A percentile compares a stretch with the other conserved stretches of the same genome.
phyloP scores from a whole-genome alignment of 129 eudicot genomes.

The Arctium lappa region DNA sequence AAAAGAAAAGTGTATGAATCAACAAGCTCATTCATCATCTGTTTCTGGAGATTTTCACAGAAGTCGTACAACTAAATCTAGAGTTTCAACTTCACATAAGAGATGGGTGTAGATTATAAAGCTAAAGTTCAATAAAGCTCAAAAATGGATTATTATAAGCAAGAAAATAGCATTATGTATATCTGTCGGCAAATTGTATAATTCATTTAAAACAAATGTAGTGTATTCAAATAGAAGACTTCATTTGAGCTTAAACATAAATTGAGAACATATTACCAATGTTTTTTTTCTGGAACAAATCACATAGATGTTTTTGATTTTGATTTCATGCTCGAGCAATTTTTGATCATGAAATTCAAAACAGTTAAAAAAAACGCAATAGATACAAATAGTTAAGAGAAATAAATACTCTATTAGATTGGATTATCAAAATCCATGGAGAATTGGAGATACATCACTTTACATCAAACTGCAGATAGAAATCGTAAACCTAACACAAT shows the following conservation, averaged over 20 bases:
- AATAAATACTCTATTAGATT: not conserved
- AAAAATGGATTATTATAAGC: not conserved
- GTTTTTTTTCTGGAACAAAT: not conserved
- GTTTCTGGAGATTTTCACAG: not conserved
- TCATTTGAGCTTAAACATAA: not conserved
- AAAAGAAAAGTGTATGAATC: slow-evolving; percentile 40
- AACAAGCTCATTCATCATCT: not conserved
- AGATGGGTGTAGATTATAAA: not conserved
- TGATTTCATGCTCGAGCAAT: not conserved
- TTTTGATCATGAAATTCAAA: too few species aligned
- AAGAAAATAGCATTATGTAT: not conserved
- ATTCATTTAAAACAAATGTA: not conserved
- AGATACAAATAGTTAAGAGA: not conserved
- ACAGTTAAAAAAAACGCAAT: not conserved
- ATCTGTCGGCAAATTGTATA: not conserved
- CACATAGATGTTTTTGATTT: too few species aligned
- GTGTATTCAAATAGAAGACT: too few species aligned
- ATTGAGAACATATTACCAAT: too few species aligned
- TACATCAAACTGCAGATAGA: not conserved
- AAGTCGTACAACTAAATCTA: not conserved
- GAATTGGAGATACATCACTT: not conserved
- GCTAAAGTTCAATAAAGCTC: too few species aligned
- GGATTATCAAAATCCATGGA: not conserved
- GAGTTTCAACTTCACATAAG: not conserved
- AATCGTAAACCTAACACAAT: not conserved